Percentiles rank a stretch among this genome's conserved stretches.
These are phyloP conservation scores for Penicillium angulare DNA, from an alignment of 495 filamentous ascomycete genomes.

Conservation along the genomic window DNA sequence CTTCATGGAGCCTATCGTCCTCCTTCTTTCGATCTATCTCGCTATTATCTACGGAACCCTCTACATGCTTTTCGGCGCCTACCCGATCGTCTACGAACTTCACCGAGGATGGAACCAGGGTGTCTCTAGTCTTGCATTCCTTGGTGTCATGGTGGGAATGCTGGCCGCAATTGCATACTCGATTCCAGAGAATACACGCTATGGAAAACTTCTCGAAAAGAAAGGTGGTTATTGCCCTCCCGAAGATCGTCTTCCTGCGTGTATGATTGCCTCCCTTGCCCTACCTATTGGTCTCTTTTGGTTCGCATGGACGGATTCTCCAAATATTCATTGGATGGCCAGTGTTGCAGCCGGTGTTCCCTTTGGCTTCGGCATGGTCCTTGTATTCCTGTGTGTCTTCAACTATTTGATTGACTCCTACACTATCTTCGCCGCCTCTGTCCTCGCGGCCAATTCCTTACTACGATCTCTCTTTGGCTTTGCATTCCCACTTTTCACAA, in stretches of 20 bases:
- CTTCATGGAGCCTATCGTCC: slow-evolving; percentile 51
- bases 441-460: slow-evolving; percentile 69
- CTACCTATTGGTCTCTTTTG: slow-evolving; percentile 52
- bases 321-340: slow-evolving; percentile 63
- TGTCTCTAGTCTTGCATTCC: slow-evolving; percentile 65
- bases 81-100: slow-evolving; percentile 69
- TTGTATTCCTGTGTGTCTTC: slow-evolving; percentile 67
- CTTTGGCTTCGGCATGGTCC: slow-evolving; percentile 68
- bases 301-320: slow-evolving; percentile 65
- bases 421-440: slow-evolving; percentile 72
- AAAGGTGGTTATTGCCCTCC: slow-evolving; percentile 33
- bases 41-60: slow-evolving; percentile 68
- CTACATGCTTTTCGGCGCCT: slow-evolving; percentile 76
- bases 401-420: slow-evolving; percentile 75
- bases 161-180: slow-evolving; percentile 49
- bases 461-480: slow-evolving; percentile 64
- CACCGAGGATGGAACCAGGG: slow-evolving; percentile 70
- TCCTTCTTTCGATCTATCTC: slow-evolving; percentile 63
- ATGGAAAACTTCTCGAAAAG: slow-evolving; percentile 25
- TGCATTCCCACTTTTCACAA: slow-evolving; percentile 76
- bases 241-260: slow-evolving; percentile 37
- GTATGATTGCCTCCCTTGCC: slow-evolving; percentile 34
- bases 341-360: slow-evolving; percentile 58
- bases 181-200: slow-evolving; percentile 42
- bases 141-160: slow-evolving; percentile 78